phyloP scores from a whole-genome alignment of 2,329 filamentous ascomycete genomes.

The Exophiala viscosa region DNA sequence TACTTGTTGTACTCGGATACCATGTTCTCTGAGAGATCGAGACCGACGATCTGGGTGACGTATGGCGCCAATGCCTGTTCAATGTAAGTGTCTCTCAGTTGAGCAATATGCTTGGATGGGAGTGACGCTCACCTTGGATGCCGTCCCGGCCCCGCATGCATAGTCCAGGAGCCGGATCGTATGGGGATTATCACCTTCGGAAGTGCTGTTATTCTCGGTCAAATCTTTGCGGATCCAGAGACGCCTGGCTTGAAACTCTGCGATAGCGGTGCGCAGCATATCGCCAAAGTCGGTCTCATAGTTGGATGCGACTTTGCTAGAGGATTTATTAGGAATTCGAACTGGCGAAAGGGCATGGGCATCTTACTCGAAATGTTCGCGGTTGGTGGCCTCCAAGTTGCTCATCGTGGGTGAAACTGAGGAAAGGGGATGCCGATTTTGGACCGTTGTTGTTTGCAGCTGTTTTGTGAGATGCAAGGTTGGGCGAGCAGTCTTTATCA shows the following conservation, averaged over 20 bases:
- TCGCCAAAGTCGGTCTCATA: constrained; percentile 59
- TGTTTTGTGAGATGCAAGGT: no score
- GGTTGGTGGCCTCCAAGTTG: no score
- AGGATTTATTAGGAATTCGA: no score
- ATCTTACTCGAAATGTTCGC: no score
- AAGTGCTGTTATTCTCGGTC: constrained; percentile 29
- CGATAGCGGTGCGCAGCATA: constrained; percentile 52
- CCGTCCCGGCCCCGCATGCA: constrained; percentile 66
- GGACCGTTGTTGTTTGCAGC: no score
- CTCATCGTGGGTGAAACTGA: no score
- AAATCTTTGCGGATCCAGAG: constrained; percentile 61
- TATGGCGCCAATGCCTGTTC: constrained; percentile 55
- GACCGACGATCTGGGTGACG: constrained; percentile 60
- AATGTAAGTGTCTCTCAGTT: background rate
- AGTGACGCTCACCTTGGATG: constrained; percentile 55
- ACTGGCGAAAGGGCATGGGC: no score
- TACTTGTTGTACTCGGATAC: constrained; percentile 61
- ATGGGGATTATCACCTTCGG: constrained; percentile 27
- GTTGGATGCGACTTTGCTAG: constrained; percentile 50
- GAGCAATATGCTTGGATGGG: background rate
- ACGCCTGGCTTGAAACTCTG: constrained; percentile 51
- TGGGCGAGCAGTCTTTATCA: no score
- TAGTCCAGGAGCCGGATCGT: constrained; percentile 63
- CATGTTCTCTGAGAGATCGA: constrained; percentile 70
- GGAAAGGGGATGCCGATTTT: no score